Percentiles rank a stretch among this genome's conserved stretches.
phyloP scores from a whole-genome alignment of 495 filamentous ascomycete genomes.

The Aspergillus asperescens region DNA sequence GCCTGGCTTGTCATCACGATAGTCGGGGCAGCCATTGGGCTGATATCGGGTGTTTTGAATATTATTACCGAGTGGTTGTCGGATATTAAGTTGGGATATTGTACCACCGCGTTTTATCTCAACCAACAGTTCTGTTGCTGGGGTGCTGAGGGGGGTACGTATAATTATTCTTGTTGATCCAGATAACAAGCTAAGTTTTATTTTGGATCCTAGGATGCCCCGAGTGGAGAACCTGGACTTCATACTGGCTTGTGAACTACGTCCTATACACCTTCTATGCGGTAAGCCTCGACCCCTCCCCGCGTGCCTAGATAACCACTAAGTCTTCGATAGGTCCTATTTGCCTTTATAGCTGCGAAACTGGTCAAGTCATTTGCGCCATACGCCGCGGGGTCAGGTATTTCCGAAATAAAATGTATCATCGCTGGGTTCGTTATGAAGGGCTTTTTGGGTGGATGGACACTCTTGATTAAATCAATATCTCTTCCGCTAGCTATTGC shows the following conservation, averaged over 20 bases:
- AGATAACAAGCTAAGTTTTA: not conserved
- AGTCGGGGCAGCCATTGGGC: constrained; percentile 84
- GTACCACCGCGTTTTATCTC: constrained; percentile 90
- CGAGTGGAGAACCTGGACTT: constrained; percentile 88
- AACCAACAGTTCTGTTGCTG: constrained; percentile 99
- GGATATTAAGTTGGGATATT: constrained; percentile 92
- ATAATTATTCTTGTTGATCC: not conserved
- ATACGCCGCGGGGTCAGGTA: constrained; percentile 94
- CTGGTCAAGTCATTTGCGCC: constrained; percentile 92
- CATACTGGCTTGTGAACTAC: constrained; percentile 74
- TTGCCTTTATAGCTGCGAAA: constrained; percentile 74
- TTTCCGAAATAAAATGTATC: constrained; percentile 99
- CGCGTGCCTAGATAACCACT: not conserved
- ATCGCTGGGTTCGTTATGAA: constrained; percentile 99
- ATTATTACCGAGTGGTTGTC: constrained; percentile 97
- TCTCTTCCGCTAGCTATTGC: constrained; percentile 88
- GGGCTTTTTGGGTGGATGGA: constrained; percentile 90
- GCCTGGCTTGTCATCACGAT: constrained; percentile 97
- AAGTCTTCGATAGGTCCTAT: constrained; percentile 55
- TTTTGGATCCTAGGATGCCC: constrained; percentile 56
- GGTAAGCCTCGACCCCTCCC: constrained; percentile 44
- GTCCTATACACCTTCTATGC: constrained; percentile 84
- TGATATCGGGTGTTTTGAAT: constrained; percentile 91
- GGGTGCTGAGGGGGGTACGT: constrained; percentile 80
- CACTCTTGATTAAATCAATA: constrained; percentile 89